Conservation (phyloP, 2,329 filamentous ascomycete genomes). For the Pseudonectria foliicola region DNA sequence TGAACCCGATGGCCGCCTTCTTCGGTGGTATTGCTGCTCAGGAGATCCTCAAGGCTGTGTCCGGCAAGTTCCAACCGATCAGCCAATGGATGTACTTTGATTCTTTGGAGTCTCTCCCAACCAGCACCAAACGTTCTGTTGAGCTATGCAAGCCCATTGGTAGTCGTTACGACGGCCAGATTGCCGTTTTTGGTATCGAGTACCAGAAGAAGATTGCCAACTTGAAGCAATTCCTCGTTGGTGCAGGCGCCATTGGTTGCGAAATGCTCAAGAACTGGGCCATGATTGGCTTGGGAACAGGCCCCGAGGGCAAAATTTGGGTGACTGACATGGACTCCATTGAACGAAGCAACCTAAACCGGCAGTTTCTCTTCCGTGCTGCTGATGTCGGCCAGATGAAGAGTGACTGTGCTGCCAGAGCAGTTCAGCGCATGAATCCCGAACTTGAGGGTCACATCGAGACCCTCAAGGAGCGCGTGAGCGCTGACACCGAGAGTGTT, state of each 20-base stretch:
- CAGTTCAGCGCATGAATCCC: conserved; percentile 94
- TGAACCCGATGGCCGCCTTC: conserved; percentile 88
- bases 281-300: conserved; percentile 90
- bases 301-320: conserved; percentile 79
- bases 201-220: conserved; percentile 93
- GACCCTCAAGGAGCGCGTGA: conserved; percentile 81
- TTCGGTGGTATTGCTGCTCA: conserved; percentile 92
- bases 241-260: conserved; percentile 93
- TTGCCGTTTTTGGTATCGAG: conserved; percentile 88
- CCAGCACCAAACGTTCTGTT: conserved; percentile 66
- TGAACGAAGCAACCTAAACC: conserved; percentile 96
- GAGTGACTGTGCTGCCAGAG: conserved; percentile 85
- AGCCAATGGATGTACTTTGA: conserved; percentile 97
- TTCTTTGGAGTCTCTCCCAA: conserved; percentile 88
- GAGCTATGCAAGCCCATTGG: conserved; percentile 81
- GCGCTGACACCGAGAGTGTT: conserved; percentile 82
- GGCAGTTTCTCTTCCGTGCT: conserved; percentile 90
- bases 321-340: conserved; percentile 99
- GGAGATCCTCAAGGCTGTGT: conserved; percentile 93
- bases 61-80: conserved; percentile 95
- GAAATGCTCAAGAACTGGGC: conserved; percentile 99
- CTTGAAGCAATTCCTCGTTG: conserved; percentile 86
- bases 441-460: conserved; percentile 82
- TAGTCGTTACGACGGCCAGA: conserved; percentile 91
- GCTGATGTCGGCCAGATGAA: conserved; percentile 94